Evolutionary conservation across 2,329 filamentous ascomycete genomes (phyloP), one percentile per base, ranked within the genome.

Genomic region (Paecilomyces fulvus): DNA sequence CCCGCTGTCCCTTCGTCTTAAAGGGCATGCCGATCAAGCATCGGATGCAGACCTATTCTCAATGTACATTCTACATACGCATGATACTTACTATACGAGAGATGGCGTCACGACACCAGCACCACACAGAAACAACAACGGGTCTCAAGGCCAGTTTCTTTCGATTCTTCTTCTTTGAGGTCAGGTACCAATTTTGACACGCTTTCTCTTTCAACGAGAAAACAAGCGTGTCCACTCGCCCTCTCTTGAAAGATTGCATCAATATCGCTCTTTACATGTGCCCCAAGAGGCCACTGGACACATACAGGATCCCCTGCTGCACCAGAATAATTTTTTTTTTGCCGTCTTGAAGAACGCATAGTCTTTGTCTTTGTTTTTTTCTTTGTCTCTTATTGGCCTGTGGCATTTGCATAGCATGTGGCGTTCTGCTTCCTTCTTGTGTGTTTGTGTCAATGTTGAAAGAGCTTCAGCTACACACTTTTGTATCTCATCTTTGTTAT

Each of bases 71-170:
- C 25, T 49, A 11, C 20, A 28, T 25, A 49, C 25, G 3, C 10
- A 49, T 28, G 10, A 56, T 52, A 52, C 54, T 49, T 52, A 52
- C 54, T 49, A 56, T 54, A 61, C 52, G 56, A 61, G 54, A 30
- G 31, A 63, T 59, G 60, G 52, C 37, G 55, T 37, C 37, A 61
- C 56, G 56, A 59, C 56, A 53, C 51, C 51, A 25, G 48, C 14
- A 49, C 21, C 48, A 49, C 3, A 12, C 12, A 20, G 14, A 49
- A 20, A 49, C 10, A 21, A 25, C 17, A 21, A 25, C 20, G 12
- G 12, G 33, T 37, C n/a, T n/a, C 12, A 17, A 6, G 7, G 25
- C 25, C 25, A 7, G 37, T 17, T 17, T 17, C 37, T 17, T 43
- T 17, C 37, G 37, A 25, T 21, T 49, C 12, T n/a, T 9, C 21